Evolutionary conservation across 108 stramenopile species (phyloP).

Genomic region (Skeletonema menzelii): DNA sequence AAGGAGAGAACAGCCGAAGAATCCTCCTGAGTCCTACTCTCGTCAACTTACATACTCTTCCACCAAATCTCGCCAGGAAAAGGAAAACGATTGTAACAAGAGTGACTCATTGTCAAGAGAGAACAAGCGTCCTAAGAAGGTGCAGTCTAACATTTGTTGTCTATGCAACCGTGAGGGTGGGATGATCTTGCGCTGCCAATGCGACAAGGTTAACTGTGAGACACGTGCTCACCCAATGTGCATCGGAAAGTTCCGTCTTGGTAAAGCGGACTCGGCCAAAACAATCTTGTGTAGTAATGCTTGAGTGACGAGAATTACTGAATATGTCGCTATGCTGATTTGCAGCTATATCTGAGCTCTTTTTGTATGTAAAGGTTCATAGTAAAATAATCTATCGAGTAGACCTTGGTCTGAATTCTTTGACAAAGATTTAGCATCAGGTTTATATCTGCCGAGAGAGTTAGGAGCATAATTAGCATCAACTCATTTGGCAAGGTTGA

Average conservation of each 20-base stretch:
- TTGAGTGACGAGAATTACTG: neutral
- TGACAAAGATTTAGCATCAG: neutral
- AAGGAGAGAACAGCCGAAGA: slow-evolving; percentile 9
- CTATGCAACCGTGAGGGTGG: slow-evolving; percentile 27
- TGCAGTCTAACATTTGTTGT: slow-evolving; percentile 7
- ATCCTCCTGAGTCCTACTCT: slow-evolving; percentile 1
- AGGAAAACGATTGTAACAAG: slow-evolving; percentile 8
- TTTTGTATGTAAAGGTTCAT: neutral
- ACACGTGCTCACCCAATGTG: slow-evolving; percentile 18
- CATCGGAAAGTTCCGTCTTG: slow-evolving; percentile 23
- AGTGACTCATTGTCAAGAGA: neutral
- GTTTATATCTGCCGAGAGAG: neutral
- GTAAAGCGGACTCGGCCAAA: slow-evolving; percentile 3
- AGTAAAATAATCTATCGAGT: neutral
- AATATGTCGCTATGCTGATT: neutral
- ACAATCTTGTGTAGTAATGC: slow-evolving; percentile 18
- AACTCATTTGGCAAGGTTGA: neutral
- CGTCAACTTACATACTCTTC: slow-evolving; percentile 24
- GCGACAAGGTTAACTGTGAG: slow-evolving; percentile 16
- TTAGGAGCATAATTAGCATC: neutral
- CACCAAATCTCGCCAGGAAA: slow-evolving; percentile 3
- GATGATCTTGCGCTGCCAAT: slow-evolving; percentile 26
- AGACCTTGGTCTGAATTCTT: neutral
- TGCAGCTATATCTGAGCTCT: neutral
- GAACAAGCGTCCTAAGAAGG: neutral